Percentiles rank a stretch among this genome's conserved stretches.
Evolutionary conservation across 106 monocot genomes (phyloP).

Genomic region (Agapanthus africanus): DNA sequence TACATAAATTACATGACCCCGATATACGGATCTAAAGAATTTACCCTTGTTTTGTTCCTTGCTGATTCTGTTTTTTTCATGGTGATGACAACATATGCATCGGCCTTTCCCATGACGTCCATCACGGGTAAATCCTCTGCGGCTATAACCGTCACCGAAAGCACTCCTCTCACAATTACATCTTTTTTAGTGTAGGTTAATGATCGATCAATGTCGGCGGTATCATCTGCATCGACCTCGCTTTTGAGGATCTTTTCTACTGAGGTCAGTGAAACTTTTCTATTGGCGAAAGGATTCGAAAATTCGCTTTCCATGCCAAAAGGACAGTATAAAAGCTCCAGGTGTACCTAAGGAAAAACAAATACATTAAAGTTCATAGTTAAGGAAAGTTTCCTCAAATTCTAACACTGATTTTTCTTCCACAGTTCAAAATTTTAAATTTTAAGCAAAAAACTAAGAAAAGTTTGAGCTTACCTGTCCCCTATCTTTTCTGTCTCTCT

Average conservation of each 20-base stretch:
- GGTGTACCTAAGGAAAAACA: slow-evolving; percentile 52
- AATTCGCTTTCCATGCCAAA: slow-evolving; percentile 49
- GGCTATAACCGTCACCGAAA: slow-evolving; percentile 85
- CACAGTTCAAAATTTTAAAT: too few relatives aligned
- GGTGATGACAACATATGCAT: slow-evolving; percentile 76
- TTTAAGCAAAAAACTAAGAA: too few relatives aligned
- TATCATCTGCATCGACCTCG: slow-evolving; percentile 34
- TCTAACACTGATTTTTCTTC: not conserved
- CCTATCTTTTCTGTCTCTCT: slow-evolving; percentile 75
- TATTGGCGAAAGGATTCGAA: slow-evolving; percentile 56
- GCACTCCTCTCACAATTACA: slow-evolving; percentile 89
- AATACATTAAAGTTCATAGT: not conserved
- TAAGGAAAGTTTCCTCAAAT: not conserved
- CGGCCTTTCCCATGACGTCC: slow-evolving; percentile 92
- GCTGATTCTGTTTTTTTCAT: slow-evolving; percentile 84
- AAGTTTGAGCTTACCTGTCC: slow-evolving; percentile 64
- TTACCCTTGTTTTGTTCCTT: slow-evolving; percentile 91
- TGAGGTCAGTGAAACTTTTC: slow-evolving; percentile 60
- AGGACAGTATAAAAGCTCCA: slow-evolving; percentile 91
- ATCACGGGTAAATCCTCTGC: slow-evolving; percentile 84
- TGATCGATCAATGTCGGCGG: slow-evolving; percentile 14
- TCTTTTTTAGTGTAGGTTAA: slow-evolving; percentile 55
- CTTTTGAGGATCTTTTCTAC: slow-evolving; percentile 77
- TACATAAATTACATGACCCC: not conserved
- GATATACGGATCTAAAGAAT: not conserved